phyloP scores from a whole-genome alignment of 2,329 filamentous ascomycete species.

The Cucurbitaria berberidis region DNA sequence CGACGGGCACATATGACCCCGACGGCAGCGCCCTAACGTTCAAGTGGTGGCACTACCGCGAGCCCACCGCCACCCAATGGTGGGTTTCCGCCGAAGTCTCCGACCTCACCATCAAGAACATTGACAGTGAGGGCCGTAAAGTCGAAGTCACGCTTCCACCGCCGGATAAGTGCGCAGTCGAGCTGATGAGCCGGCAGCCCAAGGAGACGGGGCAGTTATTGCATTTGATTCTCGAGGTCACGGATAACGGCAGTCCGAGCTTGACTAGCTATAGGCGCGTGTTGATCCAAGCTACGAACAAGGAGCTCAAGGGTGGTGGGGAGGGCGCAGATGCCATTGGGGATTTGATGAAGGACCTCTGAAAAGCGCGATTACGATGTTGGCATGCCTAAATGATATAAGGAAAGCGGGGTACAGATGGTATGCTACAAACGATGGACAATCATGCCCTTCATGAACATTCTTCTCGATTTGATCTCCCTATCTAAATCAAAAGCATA shows the following conservation, averaged over 20 bases:
- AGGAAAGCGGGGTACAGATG: no score
- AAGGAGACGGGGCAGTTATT: constrained; percentile 52
- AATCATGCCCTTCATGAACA: no score
- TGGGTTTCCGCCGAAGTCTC: constrained; percentile 50
- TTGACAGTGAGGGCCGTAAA: constrained; percentile 37
- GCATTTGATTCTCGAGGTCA: constrained; percentile 60
- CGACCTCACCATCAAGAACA: constrained; percentile 44
- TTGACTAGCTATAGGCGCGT: constrained; percentile 58
- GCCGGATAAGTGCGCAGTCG: constrained; percentile 51
- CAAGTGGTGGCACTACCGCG: constrained; percentile 59
- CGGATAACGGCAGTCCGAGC: constrained; percentile 51
- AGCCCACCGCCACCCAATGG: constrained; percentile 54
- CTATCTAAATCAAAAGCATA: no score
- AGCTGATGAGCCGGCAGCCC: constrained; percentile 44
- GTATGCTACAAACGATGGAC: no score
- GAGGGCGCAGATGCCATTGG: constrained; percentile 5
- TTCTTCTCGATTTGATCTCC: no score
- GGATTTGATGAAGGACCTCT: constrained; percentile 7
- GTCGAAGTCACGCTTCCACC: constrained; percentile 51
- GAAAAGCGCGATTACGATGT: no score
- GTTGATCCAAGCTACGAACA: constrained; percentile 46
- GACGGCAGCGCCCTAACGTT: constrained; percentile 54
- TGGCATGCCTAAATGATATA: no score
- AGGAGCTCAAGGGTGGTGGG: constrained; percentile 34
- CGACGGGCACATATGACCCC: constrained; percentile 55